Conservation (phyloP, 1,284 basidiomycete genomes). For the Earliella scabrosa region DNA sequence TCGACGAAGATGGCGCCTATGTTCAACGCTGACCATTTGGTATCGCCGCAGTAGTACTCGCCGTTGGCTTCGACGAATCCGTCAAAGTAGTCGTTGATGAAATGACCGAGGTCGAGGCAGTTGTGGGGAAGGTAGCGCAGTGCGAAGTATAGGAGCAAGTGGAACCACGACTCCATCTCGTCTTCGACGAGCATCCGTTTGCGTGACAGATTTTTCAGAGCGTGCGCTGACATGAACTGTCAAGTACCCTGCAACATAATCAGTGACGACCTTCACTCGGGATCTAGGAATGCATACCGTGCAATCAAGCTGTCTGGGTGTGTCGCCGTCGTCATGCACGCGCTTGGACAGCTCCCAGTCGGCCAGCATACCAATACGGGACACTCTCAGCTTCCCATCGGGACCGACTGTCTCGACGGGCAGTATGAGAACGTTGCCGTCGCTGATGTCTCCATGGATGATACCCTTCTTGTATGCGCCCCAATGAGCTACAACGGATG, state of each 20-base stretch:
- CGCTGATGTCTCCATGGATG: slow-evolving; percentile 17
- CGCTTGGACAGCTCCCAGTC: slow-evolving; percentile 9
- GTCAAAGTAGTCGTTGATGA: background rate
- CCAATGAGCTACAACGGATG: background rate
- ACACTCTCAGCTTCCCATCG: background rate
- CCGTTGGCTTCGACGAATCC: background rate
- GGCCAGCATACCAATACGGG: slow-evolving; percentile 1
- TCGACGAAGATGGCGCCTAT: background rate
- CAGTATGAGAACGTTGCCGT: slow-evolving; percentile 6
- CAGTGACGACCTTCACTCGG: too few species aligned
- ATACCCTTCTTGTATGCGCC: background rate
- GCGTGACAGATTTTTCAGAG: background rate
- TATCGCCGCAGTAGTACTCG: background rate
- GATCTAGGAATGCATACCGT: background rate
- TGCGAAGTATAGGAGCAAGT: slow-evolving; percentile 4
- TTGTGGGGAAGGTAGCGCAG: slow-evolving; percentile 1
- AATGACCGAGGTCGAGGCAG: background rate
- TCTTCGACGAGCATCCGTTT: background rate
- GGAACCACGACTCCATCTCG: slow-evolving; percentile 6
- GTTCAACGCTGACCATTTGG: background rate
- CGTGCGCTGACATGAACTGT: background rate
- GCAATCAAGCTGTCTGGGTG: background rate
- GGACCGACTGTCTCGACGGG: background rate
- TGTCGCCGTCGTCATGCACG: background rate
- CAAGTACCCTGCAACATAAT: background rate